Conservation (phyloP, 257 asterid genomes). For the Solanum megistacrolobum region DNA sequence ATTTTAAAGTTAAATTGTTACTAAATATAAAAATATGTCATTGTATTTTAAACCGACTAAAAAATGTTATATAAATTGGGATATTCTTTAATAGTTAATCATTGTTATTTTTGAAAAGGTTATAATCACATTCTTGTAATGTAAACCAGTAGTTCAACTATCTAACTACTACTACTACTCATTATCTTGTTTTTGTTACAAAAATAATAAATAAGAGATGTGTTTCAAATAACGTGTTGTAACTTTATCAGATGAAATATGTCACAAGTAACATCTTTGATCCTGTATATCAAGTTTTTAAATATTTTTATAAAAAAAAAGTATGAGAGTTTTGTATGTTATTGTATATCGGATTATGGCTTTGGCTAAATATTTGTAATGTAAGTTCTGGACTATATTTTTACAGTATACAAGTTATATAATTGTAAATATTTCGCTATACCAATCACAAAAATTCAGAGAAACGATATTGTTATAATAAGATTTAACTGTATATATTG, state of each 20-base stretch:
- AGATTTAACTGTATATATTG: no score
- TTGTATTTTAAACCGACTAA: not conserved
- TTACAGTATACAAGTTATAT: not conserved
- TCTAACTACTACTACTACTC: not conserved
- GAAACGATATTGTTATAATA: no score
- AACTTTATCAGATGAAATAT: not conserved
- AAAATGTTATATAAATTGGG: not conserved
- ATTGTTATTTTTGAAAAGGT: no score
- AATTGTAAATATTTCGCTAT: not conserved
- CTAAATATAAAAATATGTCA: no score
- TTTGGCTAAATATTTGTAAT: not conserved
- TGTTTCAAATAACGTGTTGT: not conserved
- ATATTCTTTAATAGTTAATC: no score
- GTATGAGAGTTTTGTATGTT: not conserved
- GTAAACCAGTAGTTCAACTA: not conserved
- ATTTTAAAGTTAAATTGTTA: no score
- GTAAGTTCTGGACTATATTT: not conserved
- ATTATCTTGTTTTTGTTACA: not conserved
- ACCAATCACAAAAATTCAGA: no score
- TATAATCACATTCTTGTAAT: not conserved
- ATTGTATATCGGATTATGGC: not conserved
- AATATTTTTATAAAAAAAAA: no score
- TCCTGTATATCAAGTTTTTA: not conserved
- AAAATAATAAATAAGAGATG: not conserved
- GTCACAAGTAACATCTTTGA: not conserved